Conservation (phyloP, 148 eudicot species). For the Chenopodium berlandieri region DNA sequence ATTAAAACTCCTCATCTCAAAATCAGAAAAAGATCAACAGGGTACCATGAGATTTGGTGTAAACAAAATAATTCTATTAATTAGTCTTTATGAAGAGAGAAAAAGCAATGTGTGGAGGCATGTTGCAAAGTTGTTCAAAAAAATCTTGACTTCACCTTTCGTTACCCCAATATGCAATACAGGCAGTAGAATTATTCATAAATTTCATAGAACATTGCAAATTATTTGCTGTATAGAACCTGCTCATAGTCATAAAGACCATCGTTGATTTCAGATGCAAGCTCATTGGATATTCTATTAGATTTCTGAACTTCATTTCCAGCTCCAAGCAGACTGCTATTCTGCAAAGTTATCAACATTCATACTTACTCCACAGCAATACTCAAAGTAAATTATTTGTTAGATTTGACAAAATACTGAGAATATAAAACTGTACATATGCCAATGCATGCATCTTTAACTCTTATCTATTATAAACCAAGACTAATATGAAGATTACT, state of each 20-base stretch:
- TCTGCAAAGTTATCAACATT: constrained; percentile 42
- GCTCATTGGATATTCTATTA: constrained; percentile 65
- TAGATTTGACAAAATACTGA: background rate
- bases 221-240: constrained; percentile 34
- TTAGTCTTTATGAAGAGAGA: too few species aligned
- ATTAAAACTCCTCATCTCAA: background rate
- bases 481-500: background rate
- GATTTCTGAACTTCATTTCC: constrained; percentile 41
- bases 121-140: too few species aligned
- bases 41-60: background rate
- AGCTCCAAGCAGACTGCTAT: constrained; percentile 38
- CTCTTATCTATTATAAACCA: background rate
- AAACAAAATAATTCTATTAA: background rate
- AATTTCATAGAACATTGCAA: too few species aligned
- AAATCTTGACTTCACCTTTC: too few species aligned
- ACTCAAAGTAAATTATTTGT: background rate
- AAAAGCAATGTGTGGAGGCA: too few species aligned
- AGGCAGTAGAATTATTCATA: too few species aligned
- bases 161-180: too few species aligned
- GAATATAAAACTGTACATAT: background rate
- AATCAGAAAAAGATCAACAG: background rate
- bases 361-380: constrained; percentile 7
- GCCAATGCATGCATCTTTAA: background rate
- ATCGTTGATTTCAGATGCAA: constrained; percentile 83
- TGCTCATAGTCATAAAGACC: constrained; percentile 94